Evolutionary conservation across 345 rosid species (phyloP).

Genomic region (Combretum micranthum): DNA sequence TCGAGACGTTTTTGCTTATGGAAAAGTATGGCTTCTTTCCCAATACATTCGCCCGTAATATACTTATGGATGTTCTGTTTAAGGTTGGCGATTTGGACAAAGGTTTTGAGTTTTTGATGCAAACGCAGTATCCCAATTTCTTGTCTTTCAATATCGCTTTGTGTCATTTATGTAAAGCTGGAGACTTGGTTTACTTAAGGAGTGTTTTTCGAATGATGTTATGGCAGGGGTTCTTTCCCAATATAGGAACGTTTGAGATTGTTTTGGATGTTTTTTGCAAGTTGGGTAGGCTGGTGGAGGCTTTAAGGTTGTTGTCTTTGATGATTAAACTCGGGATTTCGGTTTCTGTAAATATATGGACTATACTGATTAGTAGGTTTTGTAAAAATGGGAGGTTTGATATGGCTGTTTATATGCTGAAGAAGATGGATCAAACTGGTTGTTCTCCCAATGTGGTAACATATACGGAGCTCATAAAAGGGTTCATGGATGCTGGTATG

Average conservation of each 20-base stretch:
- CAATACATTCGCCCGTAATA: slow-evolving; percentile 50
- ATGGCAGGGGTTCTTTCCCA: slow-evolving; percentile 51
- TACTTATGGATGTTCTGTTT: slow-evolving; percentile 57
- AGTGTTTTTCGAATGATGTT: slow-evolving; percentile 42
- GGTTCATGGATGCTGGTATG: slow-evolving; percentile 44
- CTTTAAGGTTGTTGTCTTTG: slow-evolving; percentile 43
- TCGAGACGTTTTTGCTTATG: slow-evolving; percentile 48
- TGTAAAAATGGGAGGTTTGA: slow-evolving; percentile 29
- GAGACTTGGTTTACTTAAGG: slow-evolving; percentile 27
- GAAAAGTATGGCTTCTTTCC: slow-evolving; percentile 38
- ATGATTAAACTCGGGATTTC: slow-evolving; percentile 42
- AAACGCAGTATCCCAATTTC: slow-evolving; percentile 38
- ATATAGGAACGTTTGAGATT: slow-evolving; percentile 40
- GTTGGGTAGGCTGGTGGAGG: slow-evolving; percentile 28
- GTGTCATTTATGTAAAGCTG: slow-evolving; percentile 45
- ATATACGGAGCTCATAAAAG: slow-evolving; percentile 56
- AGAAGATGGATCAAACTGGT: slow-evolving; percentile 48
- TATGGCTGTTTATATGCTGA: slow-evolving; percentile 38
- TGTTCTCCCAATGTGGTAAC: slow-evolving; percentile 55
- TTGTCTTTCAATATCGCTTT: slow-evolving; percentile 53
- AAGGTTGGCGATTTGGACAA: slow-evolving; percentile 23
- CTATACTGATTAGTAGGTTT: slow-evolving; percentile 40
- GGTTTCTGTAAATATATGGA: slow-evolving; percentile 48
- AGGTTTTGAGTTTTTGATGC: slow-evolving; percentile 37
- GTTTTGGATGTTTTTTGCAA: slow-evolving; percentile 44